Conservation (phyloP, 179 eudicot genomes). For the Silene coronaria region DNA sequence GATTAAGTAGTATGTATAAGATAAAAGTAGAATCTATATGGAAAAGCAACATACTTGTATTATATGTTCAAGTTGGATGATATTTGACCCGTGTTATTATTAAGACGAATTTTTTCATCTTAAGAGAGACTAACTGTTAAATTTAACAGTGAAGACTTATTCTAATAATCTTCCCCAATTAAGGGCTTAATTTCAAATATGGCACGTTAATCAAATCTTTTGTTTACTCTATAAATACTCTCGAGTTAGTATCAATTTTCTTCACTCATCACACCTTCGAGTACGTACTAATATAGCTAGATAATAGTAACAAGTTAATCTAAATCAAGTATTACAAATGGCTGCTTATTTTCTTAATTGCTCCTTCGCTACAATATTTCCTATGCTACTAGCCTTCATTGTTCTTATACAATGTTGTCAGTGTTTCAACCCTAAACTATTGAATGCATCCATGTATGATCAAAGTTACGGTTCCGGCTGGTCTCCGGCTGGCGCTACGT, state of each 20-base stretch:
- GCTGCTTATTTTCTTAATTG: neutral
- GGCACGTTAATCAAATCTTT: constrained; percentile 3
- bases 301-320: neutral
- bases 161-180: constrained; percentile 8
- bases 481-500: constrained; percentile 51
- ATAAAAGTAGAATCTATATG: too few species aligned
- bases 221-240: constrained; percentile 7
- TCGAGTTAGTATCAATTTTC: neutral
- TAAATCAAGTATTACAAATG: neutral
- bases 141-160: neutral
- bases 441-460: neutral
- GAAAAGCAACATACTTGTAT: too few species aligned
- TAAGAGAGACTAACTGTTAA: neutral
- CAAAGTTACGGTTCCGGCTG: neutral
- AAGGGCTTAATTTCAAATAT: constrained; percentile 9
- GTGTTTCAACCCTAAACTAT: constrained; percentile 5
- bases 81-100: too few species aligned
- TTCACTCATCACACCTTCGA: constrained; percentile 9
- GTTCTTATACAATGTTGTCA: constrained; percentile 2
- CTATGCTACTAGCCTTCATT: neutral
- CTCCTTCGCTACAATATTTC: neutral
- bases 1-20: too few species aligned
- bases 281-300: neutral
- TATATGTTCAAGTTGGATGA: too few species aligned
- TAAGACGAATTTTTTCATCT: too few species aligned